Evolutionary conservation across 352 stramenopile genomes (phyloP).

Genomic region (Phytopythium montanum): DNA sequence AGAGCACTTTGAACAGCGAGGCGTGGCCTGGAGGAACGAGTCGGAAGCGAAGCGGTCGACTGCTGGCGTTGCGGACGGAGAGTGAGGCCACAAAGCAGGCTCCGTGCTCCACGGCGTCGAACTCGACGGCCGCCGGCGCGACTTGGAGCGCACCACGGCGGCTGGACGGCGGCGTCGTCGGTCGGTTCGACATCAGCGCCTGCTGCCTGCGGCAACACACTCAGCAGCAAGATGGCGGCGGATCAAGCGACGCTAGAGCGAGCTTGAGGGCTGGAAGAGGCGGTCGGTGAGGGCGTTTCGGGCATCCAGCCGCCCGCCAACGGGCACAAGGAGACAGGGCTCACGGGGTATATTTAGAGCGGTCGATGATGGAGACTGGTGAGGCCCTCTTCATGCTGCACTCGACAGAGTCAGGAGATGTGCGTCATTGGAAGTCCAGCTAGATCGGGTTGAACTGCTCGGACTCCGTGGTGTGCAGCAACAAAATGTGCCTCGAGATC

Average conservation of each 20-base stretch:
- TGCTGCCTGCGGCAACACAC: not conserved
- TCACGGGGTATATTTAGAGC: no score
- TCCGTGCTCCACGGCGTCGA: conserved; percentile 49
- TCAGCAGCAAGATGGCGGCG: not conserved
- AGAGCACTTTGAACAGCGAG: conserved; percentile 56
- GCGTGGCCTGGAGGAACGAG: conserved; percentile 41
- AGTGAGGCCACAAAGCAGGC: conserved; percentile 64
- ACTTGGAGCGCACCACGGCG: conserved; percentile 48
- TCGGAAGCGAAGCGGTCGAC: conserved; percentile 56
- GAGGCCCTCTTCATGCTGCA: no score
- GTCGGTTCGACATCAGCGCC: not conserved
- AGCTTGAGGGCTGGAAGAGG: no score
- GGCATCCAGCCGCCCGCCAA: no score
- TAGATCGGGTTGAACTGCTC: no score
- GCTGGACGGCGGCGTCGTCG: conserved; percentile 20
- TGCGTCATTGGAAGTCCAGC: no score
- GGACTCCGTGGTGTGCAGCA: no score
- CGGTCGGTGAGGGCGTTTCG: no score
- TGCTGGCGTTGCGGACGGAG: conserved; percentile 64
- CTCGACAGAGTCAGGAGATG: no score
- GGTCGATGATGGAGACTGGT: no score
- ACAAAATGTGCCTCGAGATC: no score
- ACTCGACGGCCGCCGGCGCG: conserved; percentile 57
- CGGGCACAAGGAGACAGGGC: no score
- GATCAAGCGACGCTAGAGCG: not conserved